Evolutionary conservation across 495 filamentous ascomycete genomes (phyloP).

Genomic region (Trichoderma erinaceum): DNA sequence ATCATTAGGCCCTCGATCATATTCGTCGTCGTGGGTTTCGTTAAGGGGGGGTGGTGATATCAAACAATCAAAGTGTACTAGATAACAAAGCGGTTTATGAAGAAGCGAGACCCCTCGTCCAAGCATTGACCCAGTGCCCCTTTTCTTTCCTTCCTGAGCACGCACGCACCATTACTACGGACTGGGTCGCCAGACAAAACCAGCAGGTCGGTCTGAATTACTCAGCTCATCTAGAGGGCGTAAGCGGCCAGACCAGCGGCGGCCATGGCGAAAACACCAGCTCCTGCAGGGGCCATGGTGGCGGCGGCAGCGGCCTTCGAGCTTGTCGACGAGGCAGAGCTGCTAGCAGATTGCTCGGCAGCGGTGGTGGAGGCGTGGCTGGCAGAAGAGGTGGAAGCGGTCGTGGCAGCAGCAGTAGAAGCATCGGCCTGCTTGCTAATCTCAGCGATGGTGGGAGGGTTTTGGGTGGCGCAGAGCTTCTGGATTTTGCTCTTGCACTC

Average conservation of each 20-base stretch:
- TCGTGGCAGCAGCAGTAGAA: background rate
- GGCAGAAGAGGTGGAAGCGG: background rate
- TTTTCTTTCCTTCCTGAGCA: background rate
- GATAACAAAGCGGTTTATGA: slow-evolving; percentile 2
- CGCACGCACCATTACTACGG: background rate
- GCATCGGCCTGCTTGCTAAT: slow-evolving; percentile 5
- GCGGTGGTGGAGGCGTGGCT: background rate
- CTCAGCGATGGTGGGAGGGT: slow-evolving; percentile 26
- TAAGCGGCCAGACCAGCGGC: background rate
- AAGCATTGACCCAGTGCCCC: slow-evolving; percentile 13
- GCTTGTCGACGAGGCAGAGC: background rate
- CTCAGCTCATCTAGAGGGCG: slow-evolving; percentile 4
- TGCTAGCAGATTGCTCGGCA: background rate
- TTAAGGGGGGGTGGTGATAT: slow-evolving; percentile 11
- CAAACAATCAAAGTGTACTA: slow-evolving; percentile 12
- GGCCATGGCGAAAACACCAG: slow-evolving; percentile 5
- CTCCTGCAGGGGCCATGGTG: background rate
- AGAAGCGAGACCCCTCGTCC: slow-evolving; percentile 1
- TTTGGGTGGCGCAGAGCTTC: slow-evolving; percentile 30
- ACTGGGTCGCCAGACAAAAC: slow-evolving; percentile 1
- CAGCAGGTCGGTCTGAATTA: background rate
- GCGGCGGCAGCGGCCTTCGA: background rate
- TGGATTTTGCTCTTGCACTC: slow-evolving; percentile 32
- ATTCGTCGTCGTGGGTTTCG: slow-evolving; percentile 11
- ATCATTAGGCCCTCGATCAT: slow-evolving; percentile 12